phyloP scores from a whole-genome alignment of 306 rosid species.

The Trifolium dubium region DNA sequence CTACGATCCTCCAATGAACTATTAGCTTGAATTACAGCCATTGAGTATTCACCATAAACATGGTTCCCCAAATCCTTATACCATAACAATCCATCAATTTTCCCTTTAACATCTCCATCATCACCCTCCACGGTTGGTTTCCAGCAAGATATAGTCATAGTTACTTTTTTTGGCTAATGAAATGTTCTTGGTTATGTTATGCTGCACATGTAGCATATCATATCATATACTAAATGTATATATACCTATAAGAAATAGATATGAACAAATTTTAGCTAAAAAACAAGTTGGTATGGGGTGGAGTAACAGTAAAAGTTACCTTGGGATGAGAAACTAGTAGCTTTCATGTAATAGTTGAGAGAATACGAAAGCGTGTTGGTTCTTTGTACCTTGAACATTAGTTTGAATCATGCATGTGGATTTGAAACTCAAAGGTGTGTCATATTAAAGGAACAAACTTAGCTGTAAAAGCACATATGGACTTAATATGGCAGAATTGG shows the following conservation, averaged over 20 bases:
- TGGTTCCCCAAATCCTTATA: constrained; percentile 81
- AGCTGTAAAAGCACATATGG: constrained; percentile 80
- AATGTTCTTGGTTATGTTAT: constrained; percentile 15
- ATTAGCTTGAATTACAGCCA: constrained; percentile 92
- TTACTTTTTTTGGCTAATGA: constrained; percentile 35
- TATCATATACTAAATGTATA: constrained; percentile 46
- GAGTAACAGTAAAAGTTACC: constrained; percentile 59
- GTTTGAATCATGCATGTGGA: constrained; percentile 46
- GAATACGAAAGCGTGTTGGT: constrained; percentile 70
- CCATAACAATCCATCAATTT: constrained; percentile 78
- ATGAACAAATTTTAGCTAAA: constrained; percentile 57
- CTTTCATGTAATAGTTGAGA: constrained; percentile 68
- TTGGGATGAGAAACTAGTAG: constrained; percentile 61
- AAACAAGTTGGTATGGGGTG: constrained; percentile 80
- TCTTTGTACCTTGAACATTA: constrained; percentile 73
- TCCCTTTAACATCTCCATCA: constrained; percentile 56
- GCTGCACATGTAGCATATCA: constrained; percentile 33
- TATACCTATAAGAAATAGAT: constrained; percentile 50
- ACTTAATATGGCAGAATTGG: constrained; percentile 70
- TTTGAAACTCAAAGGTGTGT: constrained; percentile 50
- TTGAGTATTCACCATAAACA: constrained; percentile 77
- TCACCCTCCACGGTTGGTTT: constrained; percentile 59
- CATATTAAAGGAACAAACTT: constrained; percentile 65
- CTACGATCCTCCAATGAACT: constrained; percentile 72
- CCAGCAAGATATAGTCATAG: constrained; percentile 78